phyloP scores from a whole-genome alignment of 2,329 filamentous ascomycete genomes.

The Cadophora sp. region DNA sequence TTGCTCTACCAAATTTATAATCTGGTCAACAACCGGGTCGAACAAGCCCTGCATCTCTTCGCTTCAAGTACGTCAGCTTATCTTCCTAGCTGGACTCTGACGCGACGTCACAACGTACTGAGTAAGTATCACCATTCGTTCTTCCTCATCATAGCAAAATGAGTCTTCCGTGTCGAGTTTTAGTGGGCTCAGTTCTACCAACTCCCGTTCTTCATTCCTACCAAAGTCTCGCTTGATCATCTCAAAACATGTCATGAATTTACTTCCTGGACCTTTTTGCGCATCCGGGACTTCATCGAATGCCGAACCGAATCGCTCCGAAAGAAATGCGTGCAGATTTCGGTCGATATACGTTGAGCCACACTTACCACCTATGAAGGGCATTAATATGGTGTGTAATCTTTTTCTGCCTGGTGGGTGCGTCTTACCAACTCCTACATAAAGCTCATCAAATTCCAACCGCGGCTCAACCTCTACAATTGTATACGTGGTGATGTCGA shows the following conservation, averaged over 20 bases:
- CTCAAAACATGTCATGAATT: too few species aligned
- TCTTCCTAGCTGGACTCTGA: too few species aligned
- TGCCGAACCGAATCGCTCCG: slow-evolving; percentile 30
- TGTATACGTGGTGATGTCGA: slow-evolving; percentile 40
- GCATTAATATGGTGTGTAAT: too few species aligned
- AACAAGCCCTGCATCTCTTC: slow-evolving; percentile 38
- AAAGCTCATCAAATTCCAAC: too few species aligned
- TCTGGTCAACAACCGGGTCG: slow-evolving; percentile 36
- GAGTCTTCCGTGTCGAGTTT: slow-evolving; percentile 33
- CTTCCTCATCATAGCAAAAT: too few species aligned
- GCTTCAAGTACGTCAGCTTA: slow-evolving; percentile 20
- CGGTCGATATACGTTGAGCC: slow-evolving; percentile 32
- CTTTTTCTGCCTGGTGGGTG: too few species aligned
- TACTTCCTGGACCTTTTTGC: slow-evolving; percentile 30
- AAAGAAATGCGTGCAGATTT: slow-evolving; percentile 36
- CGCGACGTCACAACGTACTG: too few species aligned
- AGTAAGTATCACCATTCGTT: too few species aligned
- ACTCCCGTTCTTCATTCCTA: slow-evolving; percentile 24
- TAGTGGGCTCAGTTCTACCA: slow-evolving; percentile 26
- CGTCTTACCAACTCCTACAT: too few species aligned
- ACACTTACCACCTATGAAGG: too few species aligned
- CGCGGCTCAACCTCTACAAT: slow-evolving; percentile 14
- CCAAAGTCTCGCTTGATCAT: slow-evolving; percentile 32
- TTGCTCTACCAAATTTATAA: slow-evolving; percentile 31
- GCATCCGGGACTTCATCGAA: slow-evolving; percentile 30